Evolutionary conservation across 225 moss, liverwort and hornwort genomes (phyloP), one percentile per base, ranked within the genome.

Genomic region (Polytrichum commune): DNA sequence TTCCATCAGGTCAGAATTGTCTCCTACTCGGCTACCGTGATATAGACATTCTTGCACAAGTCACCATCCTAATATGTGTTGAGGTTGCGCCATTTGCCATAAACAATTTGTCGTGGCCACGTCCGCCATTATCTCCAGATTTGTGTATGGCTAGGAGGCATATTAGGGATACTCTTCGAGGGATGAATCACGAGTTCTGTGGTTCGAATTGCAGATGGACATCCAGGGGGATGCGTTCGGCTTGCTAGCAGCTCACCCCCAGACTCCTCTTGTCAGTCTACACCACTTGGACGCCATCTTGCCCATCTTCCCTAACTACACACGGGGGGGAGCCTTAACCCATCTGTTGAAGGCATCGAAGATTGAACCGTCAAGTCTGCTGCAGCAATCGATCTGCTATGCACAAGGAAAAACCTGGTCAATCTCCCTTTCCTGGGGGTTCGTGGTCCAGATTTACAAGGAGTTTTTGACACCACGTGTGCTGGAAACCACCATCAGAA

Each of bases 1-100:
- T 93, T 93, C 58, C 93, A 93, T 81, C 89, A 89, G 86, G 89
- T 89, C 24, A 72, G 46, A 46, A 16, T 46, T 46, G 46, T 46
- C 13, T 46, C 46, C 13, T 13, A 16, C 16, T 13, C 46, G 0
- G 16, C 16, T 46, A 46, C 46, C 46, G 46, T 13, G 46, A 46
- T 32, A 46, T 46, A 46, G 46, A 16, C 46, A 16, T 46, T 10
- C 46, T 46, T 46, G 46, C 46, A 46, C 13, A 16, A 46, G 46
- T 16, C 46, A 46, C 46, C 46, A 46, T 46, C 46, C 46, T 46
- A 16, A 0, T 32, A 32, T 32, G 7, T 46, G 46, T 46, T 16
- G 46, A 46, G 46, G 46, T 46, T 46, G 16, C 13, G 46, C 16
- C 13, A 13, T 46, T 46, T 46, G 4, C 13, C 46, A 16, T 46